These are phyloP conservation scores for Calonectria pauciramosa DNA, from an alignment of 2,329 filamentous ascomycete genomes.

Conservation along the genomic window DNA sequence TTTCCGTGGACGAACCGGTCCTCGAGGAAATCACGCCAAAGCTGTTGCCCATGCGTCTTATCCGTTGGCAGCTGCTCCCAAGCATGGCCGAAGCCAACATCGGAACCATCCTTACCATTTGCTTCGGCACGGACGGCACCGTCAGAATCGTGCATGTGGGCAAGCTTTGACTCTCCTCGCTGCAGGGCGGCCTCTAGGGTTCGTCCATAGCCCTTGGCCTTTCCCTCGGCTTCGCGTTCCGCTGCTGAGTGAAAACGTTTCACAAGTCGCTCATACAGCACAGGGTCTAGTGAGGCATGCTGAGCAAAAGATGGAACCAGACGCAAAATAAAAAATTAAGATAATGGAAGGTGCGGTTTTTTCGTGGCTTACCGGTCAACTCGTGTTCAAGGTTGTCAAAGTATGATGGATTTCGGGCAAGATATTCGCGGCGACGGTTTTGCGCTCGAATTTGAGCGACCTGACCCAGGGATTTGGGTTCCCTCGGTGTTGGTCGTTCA, in stretches of 20 bases:
- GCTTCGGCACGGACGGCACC: not conserved
- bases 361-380: constrained; percentile 59
- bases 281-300: constrained; percentile 68
- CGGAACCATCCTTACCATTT: constrained; percentile 19
- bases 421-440: constrained; percentile 84
- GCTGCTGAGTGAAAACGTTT: constrained; percentile 80
- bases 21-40: constrained; percentile 81
- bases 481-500: constrained; percentile 60
- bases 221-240: constrained; percentile 81
- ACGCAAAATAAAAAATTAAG: not conserved
- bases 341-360: not conserved
- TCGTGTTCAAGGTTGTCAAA: constrained; percentile 71
- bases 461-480: constrained; percentile 57
- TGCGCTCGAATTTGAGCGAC: constrained; percentile 69
- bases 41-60: constrained; percentile 75
- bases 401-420: constrained; percentile 80
- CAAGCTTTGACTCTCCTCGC: constrained; percentile 82
- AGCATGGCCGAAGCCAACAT: constrained; percentile 53
- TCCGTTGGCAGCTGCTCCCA: constrained; percentile 48
- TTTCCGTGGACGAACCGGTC: constrained; percentile 81
- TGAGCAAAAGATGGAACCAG: constrained; percentile 16
- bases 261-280: constrained; percentile 86
- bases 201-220: constrained; percentile 82
- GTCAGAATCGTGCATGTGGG: constrained; percentile 55
- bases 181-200: constrained; percentile 83